Evolutionary conservation across 768 basidiomycete genomes (phyloP).

Genomic region (Rhizopogon roseolus): DNA sequence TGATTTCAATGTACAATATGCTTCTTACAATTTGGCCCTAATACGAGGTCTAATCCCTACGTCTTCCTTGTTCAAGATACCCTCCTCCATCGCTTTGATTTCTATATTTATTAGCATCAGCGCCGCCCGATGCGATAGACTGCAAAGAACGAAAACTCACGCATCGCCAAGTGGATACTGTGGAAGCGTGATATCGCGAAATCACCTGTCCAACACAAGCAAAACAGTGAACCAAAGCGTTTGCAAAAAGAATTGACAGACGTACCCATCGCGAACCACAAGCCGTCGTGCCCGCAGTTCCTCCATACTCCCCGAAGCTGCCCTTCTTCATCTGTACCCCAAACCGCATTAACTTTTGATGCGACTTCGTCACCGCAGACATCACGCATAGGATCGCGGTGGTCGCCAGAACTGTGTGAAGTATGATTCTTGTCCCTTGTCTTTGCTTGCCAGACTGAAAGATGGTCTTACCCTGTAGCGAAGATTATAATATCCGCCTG

Average conservation of each 20-base stretch:
- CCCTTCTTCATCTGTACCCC: conserved; percentile 63
- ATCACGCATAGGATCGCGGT: conserved; percentile 32
- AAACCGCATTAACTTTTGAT: conserved; percentile 42
- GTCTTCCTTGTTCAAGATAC: conserved; percentile 10
- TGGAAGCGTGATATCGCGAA: conserved; percentile 21
- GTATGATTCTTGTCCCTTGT: conserved; percentile 20
- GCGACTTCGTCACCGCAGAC: conserved; percentile 44
- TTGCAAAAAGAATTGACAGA: too few species aligned
- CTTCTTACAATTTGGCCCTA: too few species aligned
- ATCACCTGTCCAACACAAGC: conserved; percentile 11
- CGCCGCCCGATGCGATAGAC: not conserved
- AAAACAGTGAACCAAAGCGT: not conserved
- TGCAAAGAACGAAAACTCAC: conserved; percentile 14
- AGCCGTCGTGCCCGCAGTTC: conserved; percentile 31
- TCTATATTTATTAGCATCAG: conserved; percentile 12
- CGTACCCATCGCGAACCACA: conserved; percentile 25
- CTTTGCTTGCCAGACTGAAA: not conserved
- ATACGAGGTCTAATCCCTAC: not conserved
- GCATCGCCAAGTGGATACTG: conserved; percentile 25
- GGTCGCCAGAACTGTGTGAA: conserved; percentile 44
- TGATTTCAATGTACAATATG: too few species aligned
- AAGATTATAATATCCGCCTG: conserved; percentile 30
- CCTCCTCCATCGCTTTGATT: conserved; percentile 25
- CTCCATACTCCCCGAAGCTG: conserved; percentile 42
- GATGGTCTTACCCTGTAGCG: conserved; percentile 21